phyloP scores from a whole-genome alignment of 2,329 filamentous ascomycete species.

The Fusarium sp. region DNA sequence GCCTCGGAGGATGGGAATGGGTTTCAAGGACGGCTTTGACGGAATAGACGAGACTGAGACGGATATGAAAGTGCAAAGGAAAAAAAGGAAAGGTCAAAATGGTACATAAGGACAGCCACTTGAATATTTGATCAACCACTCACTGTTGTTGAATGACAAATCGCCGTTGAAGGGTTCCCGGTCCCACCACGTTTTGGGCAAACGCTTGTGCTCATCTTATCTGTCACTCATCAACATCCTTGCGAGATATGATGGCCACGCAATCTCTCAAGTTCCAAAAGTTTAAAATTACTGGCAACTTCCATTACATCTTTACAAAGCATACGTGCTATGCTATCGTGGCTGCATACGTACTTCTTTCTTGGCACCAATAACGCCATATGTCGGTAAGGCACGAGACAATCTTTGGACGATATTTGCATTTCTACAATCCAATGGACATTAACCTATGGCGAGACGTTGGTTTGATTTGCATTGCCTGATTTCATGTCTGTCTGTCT shows the following conservation, averaged over 20 bases:
- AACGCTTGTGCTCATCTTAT: background rate
- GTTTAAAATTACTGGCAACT: conserved; percentile 22
- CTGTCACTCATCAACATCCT: conserved; percentile 22
- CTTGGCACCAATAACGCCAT: conserved; percentile 16
- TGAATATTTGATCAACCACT: conserved; percentile 24
- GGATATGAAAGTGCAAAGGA: background rate
- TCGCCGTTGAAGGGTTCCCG: conserved; percentile 14
- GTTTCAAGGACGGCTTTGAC: conserved; percentile 7
- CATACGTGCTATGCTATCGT: background rate
- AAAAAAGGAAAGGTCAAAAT: too few relatives aligned
- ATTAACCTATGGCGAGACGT: background rate
- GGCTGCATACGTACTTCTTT: background rate
- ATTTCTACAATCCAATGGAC: background rate
- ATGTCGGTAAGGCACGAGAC: background rate
- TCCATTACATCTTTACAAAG: background rate
- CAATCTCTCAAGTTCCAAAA: conserved; percentile 20
- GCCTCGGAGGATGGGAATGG: conserved; percentile 13
- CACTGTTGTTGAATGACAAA: conserved; percentile 32
- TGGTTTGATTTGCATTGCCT: too few relatives aligned
- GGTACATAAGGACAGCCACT: conserved; percentile 12
- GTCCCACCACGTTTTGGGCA: conserved; percentile 35
- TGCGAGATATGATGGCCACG: conserved; percentile 11
- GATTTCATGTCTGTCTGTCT: background rate
- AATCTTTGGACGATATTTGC: conserved; percentile 1
- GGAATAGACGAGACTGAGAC: conserved; percentile 8